These are phyloP conservation scores for Miscanthus lutarioriparius DNA, from an alignment of 176 grass and related monocot genomes.

Conservation along the genomic window DNA sequence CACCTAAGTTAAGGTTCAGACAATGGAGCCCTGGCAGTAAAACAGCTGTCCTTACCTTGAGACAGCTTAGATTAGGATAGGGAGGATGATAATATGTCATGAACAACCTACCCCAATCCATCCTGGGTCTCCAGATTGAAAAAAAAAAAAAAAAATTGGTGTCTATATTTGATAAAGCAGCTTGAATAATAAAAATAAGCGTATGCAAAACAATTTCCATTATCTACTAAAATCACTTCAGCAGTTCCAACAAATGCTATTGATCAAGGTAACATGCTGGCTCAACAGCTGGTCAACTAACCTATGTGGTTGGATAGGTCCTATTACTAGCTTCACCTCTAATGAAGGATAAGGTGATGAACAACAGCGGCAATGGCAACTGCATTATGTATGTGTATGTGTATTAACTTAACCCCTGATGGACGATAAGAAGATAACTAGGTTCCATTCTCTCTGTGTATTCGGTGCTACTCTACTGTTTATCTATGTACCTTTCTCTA, in stretches of 20 bases:
- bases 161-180: not conserved
- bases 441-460: not conserved
- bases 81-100: not conserved
- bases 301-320: not conserved
- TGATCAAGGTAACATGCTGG: slow-evolving; percentile 2
- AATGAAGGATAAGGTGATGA: not conserved
- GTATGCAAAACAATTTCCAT: not conserved
- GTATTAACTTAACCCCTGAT: not conserved
- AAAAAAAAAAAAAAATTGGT: not conserved
- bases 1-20: not conserved
- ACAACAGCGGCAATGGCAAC: not conserved
- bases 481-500: no score
- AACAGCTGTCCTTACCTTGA: not conserved
- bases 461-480: not conserved
- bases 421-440: not conserved
- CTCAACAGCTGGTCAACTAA: not conserved
- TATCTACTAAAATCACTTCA: not conserved
- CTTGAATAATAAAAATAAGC: not conserved
- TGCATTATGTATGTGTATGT: not conserved
- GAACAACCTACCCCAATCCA: not conserved
- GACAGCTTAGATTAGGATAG: not conserved
- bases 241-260: not conserved
- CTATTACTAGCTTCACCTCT: not conserved
- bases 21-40: not conserved
- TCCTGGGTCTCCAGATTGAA: not conserved